Conservation (phyloP, 805 yeast genomes). For the Sugiyamaella americana region DNA sequence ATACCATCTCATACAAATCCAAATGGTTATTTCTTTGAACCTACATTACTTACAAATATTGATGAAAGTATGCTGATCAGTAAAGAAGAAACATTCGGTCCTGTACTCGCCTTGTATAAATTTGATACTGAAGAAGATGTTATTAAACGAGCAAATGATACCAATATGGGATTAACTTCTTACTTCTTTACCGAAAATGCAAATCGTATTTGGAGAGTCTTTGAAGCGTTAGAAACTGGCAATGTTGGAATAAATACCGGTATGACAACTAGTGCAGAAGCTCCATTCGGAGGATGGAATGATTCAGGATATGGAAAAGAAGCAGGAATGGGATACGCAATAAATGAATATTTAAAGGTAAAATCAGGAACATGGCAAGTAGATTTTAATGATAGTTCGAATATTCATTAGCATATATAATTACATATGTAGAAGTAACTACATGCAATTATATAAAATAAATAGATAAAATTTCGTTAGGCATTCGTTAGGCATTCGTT, state of each 20-base stretch:
- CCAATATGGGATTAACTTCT: conserved; percentile 71
- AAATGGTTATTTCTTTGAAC: conserved; percentile 47
- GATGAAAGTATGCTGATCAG: conserved; percentile 51
- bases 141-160: conserved; percentile 52
- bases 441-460: too few species aligned
- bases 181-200: conserved; percentile 60
- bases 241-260: conserved; percentile 83
- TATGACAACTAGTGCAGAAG: conserved; percentile 47
- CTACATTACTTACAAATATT: conserved; percentile 61
- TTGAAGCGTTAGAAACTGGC: conserved; percentile 65
- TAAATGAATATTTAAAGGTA: conserved; percentile 75
- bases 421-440: too few species aligned
- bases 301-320: conserved; percentile 82
- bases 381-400: too few species aligned
- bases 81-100: conserved; percentile 78
- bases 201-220: conserved; percentile 49
- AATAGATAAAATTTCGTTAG: too few species aligned
- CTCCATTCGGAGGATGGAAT: conserved; percentile 81
- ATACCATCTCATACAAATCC: conserved; percentile 50
- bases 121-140: conserved; percentile 63
- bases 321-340: conserved; percentile 70
- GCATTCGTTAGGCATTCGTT: too few species aligned
- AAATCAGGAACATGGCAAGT: conserved; percentile 56
- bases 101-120: conserved; percentile 64
- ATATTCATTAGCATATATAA: too few species aligned